Base-by-base conservation (phyloP, 2,329 filamentous ascomycete genomes). In the Stachybotrys chartarum region DNA sequence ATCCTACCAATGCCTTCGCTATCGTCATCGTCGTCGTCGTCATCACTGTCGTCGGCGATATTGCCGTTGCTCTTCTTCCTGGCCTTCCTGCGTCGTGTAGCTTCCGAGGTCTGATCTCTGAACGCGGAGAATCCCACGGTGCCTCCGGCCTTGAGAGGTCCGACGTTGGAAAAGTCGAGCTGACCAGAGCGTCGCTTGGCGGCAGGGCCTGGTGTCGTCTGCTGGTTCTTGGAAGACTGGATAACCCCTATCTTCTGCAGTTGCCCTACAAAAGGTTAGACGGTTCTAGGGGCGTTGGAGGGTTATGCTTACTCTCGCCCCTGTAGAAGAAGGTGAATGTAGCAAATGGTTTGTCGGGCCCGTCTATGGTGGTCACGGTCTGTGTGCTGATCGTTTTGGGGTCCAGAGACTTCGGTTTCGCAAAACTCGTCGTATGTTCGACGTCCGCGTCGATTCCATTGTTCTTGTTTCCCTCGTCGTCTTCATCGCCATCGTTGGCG, bases 311-410 rank as follows among this genome's bases (percentile, higher is more conserved):
- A 95, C 93, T 88, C 69, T 96, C 90, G 70, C 94, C 94, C 58
- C 94, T 85, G 70, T 99, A 99, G 74, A 97, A 91, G 71, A 99
- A 99, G 31, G 95, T 97, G 71, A 99, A 99, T 8, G 90, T 87
- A 5, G 94, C 94, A 73, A 96, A 99, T 4, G 95, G 94, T 72
- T 93, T 94, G 59, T 97, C 93, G 18, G 92, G 91, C 0, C 91
- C 90, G 70, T 99, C 94, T 59, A 97, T 96, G 17, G 93, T 94
- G 8, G 94, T 97, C n/a, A 99, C 94, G 0, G 94, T 99, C 74
- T 99, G 94, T 3, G 94, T 99, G 68, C 92, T 97, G 68, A 99
- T 99, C 3, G 91, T 91, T 75, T 97, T 97, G 0, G 93, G 93
- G 74, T 97, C 95, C 54, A 97, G 79, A 1, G 91, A 88, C 79